Evolutionary conservation across 805 yeast species (phyloP).

Genomic region (Candida gorgasii): DNA sequence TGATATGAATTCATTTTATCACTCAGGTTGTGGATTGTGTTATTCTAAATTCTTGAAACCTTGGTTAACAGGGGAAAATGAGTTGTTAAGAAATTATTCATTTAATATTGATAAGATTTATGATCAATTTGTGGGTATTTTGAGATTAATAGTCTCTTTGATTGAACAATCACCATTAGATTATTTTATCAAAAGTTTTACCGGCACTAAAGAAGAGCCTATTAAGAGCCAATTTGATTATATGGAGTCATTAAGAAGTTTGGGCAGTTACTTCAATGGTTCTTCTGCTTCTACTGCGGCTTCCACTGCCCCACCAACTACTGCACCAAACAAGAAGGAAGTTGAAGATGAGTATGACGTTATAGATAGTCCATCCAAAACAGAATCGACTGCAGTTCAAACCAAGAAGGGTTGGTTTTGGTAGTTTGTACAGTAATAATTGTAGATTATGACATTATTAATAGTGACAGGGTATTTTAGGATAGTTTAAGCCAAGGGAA

Average conservation of each 20-base stretch:
- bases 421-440: conserved; percentile 13
- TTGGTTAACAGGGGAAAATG: conserved; percentile 25
- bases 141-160: neutral
- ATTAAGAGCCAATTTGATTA: neutral
- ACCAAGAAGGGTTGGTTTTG: conserved; percentile 24
- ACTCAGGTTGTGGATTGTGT: conserved; percentile 34
- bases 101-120: conserved; percentile 10
- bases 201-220: neutral
- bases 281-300: neutral
- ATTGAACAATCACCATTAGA: conserved; percentile 3
- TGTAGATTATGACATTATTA: neutral
- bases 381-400: conserved; percentile 10
- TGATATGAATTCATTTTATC: conserved; percentile 30
- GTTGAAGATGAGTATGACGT: conserved; percentile 44
- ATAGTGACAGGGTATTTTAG: neutral
- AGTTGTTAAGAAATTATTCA: conserved; percentile 6
- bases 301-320: neutral
- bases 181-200: neutral
- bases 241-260: conserved; percentile 2
- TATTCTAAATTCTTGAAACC: conserved; percentile 30
- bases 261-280: conserved; percentile 2
- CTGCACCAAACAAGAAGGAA: neutral
- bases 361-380: conserved; percentile 31
- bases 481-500: neutral
- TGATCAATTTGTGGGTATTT: neutral